Base-by-base conservation (phyloP, 805 yeast genomes). In the Kuraishia borneana region DNA sequence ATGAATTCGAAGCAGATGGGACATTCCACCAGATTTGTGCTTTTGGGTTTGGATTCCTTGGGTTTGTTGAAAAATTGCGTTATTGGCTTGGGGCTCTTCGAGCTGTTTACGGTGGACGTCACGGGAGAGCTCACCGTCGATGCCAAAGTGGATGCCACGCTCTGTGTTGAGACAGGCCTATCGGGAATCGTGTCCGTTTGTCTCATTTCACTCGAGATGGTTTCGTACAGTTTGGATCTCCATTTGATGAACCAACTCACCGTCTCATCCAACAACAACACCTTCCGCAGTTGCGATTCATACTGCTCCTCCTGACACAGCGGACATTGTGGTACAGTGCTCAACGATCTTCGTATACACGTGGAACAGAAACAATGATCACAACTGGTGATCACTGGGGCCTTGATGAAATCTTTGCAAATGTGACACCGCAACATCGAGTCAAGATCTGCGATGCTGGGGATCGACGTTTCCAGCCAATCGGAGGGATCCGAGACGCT, bases 291-390 rank as follows among this genome's bases (percentile, higher is more conserved):
- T 42, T 71, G 70, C 32, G 88, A 74, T 40, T 83, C 88, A 47
- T 75, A 70, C 21, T 78, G 70, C 43, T 77, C 83, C 18, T 69
- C 63, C 18, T 78, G 67, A 52, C 96, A 88, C 33, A 83, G 56
- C 0, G 96, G 96, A 48, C 96, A 88, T 38, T 66, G 60, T 14
- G 70, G 67, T 21, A 69, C 71, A 26, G 54, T 55, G n/a, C 73
- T 59, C 26, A 88, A 56, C 41, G 79, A 73, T 40, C 80, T 71
- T 38, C 95, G 63, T 20, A 88, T 82, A 52, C 97, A 88, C 10
- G 76, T 65, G 0, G 95, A 83, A 54, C 97, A 88, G 52, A 85
- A 88, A 1, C 88, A 77, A 53, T 88, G 96, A 25, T 83, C 79
- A 60, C 97, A 88, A 2, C 79, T 69, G 1, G 96, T 83, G 29